Conservation (phyloP, 2,329 filamentous ascomycete species). For the Trichoderma brevicompactum region DNA sequence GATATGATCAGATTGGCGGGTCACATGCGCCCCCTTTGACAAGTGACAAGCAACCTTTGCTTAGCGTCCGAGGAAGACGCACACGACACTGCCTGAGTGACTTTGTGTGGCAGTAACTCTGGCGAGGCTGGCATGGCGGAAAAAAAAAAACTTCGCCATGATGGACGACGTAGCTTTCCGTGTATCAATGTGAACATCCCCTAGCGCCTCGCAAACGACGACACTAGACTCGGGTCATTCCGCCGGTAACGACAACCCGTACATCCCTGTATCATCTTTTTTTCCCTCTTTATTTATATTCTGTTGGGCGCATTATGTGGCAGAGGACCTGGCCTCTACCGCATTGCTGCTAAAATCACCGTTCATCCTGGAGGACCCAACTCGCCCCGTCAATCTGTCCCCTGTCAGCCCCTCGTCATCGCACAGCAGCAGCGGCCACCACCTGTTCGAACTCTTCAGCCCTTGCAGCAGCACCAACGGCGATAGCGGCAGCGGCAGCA, state of each 20-base stretch:
- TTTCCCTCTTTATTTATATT: not conserved
- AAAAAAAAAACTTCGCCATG: too few species aligned
- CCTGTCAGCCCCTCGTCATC: conserved; percentile 26
- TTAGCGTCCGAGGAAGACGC: conserved; percentile 5
- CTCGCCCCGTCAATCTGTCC: conserved; percentile 38
- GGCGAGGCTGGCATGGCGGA: too few species aligned
- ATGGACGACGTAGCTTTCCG: too few species aligned
- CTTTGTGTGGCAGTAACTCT: conserved; percentile 1
- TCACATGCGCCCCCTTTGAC: conserved; percentile 29
- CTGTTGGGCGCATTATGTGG: conserved; percentile 54
- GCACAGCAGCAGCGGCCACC: conserved; percentile 38
- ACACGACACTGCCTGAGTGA: conserved; percentile 27
- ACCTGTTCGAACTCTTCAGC: conserved; percentile 22
- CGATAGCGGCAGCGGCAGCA: not conserved
- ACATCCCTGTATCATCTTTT: not conserved
- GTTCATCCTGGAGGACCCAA: conserved; percentile 64
- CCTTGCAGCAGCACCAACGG: not conserved
- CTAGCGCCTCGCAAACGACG: too few species aligned
- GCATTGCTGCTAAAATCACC: conserved; percentile 47
- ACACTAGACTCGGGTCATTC: not conserved
- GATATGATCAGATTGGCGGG: conserved; percentile 20
- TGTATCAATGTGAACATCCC: not conserved
- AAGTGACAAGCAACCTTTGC: conserved; percentile 15
- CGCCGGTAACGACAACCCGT: not conserved
- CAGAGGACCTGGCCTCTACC: conserved; percentile 58